Evolutionary conservation across 2,329 filamentous ascomycete species (phyloP), one percentile per base, ranked within the genome.

Genomic region (Sclerotinia spermophila): DNA sequence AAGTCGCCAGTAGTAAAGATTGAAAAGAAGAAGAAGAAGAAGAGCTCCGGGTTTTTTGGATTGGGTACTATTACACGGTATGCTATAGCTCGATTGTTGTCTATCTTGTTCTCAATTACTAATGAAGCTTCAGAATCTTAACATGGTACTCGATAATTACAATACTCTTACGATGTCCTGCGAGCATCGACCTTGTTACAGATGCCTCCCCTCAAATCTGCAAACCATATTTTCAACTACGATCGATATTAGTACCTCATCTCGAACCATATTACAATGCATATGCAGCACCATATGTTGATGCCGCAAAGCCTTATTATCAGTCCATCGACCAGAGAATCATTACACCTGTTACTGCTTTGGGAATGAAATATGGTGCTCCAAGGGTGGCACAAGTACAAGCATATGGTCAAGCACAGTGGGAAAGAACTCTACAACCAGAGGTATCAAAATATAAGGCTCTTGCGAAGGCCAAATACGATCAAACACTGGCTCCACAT

Each of bases 111-210:
- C 24, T 64, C 27, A 33, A 40, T 71, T 72, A 69, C 67, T 69
- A 60, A 61, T 27, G 35, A n/a, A 27, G 21, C 51, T 67, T 48
- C 73, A 95, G 95, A 77, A 81, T 97, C 59, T 81, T 90, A 71
- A 91, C 93, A 30, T 99, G 95, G 95, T 97, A 96, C 80, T 86
- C 90, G 48, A 89, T 98, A 74, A 81, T 94, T 72, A 96, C 92
- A 35, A 83, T 96, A 69, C 82, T 95, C 71, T 92, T 99, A 80
- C 88, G 90, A 72, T 99, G 95, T 80, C 95, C 95, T 19, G 84
- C 89, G 4, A 88, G 87, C 13, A 82, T 90, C 72, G 86, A 90
- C 40, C 85, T 88, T 38, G 87, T 96, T 77, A 86, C 88, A 76
- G 87, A 91, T 38, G 82, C 85, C 42, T 92, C 93, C 1, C 92